A percentile compares a stretch with the other conserved stretches of the same genome.
These are phyloP conservation scores for Naegleria fowleri DNA, from an alignment of 208 protist species.

Conservation along the genomic window DNA sequence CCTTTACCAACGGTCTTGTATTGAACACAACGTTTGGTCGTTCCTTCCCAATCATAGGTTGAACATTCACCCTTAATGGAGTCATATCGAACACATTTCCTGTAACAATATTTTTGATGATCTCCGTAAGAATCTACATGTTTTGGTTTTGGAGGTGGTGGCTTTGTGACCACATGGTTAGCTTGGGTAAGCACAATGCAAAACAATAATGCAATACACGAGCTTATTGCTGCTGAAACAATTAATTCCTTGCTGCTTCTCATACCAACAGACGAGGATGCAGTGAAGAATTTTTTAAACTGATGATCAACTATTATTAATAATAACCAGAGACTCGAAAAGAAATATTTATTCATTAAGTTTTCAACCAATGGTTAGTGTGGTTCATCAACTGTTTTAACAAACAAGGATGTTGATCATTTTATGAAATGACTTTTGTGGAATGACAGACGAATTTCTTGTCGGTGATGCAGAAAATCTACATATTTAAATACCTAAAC, in stretches of 20 bases:
- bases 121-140: neutral
- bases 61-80: neutral
- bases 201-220: neutral
- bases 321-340: too few species aligned
- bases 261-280: too few species aligned
- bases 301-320: neutral
- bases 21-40: neutral
- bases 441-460: too few species aligned
- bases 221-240: too few species aligned
- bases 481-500: too few species aligned
- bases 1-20: neutral
- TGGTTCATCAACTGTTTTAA: too few species aligned
- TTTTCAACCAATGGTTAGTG: too few species aligned
- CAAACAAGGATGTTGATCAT: too few species aligned
- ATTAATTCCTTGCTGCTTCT: too few species aligned
- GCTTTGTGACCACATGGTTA: neutral
- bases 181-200: neutral
- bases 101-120: neutral
- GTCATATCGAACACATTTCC: neutral
- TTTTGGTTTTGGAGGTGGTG: neutral
- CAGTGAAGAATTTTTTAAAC: neutral
- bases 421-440: too few species aligned
- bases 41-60: neutral
- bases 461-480: too few species aligned
- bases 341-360: too few species aligned